Evolutionary conservation across 2,329 filamentous ascomycete species (phyloP), one percentile per base, ranked within the genome.

Genomic region (Coniochaeta sp.): DNA sequence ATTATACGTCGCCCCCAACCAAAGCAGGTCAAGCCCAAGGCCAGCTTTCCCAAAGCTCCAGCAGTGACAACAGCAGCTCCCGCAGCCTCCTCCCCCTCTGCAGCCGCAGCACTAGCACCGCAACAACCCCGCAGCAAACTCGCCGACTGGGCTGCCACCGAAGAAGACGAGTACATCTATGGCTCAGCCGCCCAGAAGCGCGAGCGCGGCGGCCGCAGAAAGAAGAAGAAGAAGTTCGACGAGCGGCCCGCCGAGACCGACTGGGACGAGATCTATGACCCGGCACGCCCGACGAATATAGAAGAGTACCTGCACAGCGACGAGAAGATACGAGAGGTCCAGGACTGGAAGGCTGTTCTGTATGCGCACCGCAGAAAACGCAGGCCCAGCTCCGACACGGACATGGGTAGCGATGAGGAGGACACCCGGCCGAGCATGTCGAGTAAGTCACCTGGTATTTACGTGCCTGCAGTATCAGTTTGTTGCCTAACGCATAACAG

Each of bases 261-360:
- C 70, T 97, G 92, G 92, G 89, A 96, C 71, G 91, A 96, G 71
- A 84, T 95, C 26, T 97, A 96, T 71, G 93, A 96, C 68, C 90
- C 91, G 0, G 80, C 88, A 12, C 79, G 89, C 43, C 92, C 93
- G 9, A 96, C 90, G 44, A 92, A 87, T 65, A 89, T 93, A 57
- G 89, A 93, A 60, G 89, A 93, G 69, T 97, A 95, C 70, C 83
- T 90, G 62, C 81, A 87, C 62, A 95, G 91, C 68, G 91, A 96
- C 61, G 92, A 96, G 74, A 89, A 90, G 70, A 84, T 93, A 62
- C 78, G 83, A 19, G 91, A 96, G 70, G 83, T 92, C 3, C 82
- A 85, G 61, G 91, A 96, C 67, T 97, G 93, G 93, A 96, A 93
- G 71, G 85, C 88, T 44, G 77, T 89, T 40, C 78, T 96, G 16